Conservation (phyloP, 164 flowering plant genomes). For the Tetrastigma voinierianum region DNA sequence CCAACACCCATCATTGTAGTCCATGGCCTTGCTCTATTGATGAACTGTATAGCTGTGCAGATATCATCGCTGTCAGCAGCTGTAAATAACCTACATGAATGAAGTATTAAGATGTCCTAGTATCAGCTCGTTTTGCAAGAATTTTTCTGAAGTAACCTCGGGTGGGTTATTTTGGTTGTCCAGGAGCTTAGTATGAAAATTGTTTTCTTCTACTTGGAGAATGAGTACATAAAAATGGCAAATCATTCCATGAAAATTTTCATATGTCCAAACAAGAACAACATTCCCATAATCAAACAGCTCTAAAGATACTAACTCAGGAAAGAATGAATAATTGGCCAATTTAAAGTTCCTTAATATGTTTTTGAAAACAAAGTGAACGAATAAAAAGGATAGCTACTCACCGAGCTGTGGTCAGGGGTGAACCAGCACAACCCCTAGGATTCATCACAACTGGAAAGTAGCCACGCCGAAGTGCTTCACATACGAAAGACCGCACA, state of each 20-base stretch:
- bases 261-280: too few species aligned
- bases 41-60: slow-evolving; percentile 74
- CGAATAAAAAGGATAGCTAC: not conserved
- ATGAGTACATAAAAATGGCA: not conserved
- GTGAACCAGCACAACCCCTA: slow-evolving; percentile 93
- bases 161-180: slow-evolving; percentile 1
- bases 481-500: slow-evolving; percentile 51
- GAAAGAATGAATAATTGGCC: too few species aligned
- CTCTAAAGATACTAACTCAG: too few species aligned
- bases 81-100: slow-evolving; percentile 90
- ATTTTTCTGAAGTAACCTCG: not conserved
- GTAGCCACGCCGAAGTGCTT: slow-evolving; percentile 56
- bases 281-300: too few species aligned
- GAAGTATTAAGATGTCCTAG: slow-evolving; percentile 33
- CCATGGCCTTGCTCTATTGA: slow-evolving; percentile 82
- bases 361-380: not conserved
- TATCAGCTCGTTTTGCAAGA: slow-evolving; percentile 17
- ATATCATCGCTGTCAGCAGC: slow-evolving; percentile 99
- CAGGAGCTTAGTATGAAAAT: not conserved
- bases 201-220: not conserved
- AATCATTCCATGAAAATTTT: too few species aligned
- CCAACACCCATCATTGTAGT: slow-evolving; percentile 85
- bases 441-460: slow-evolving; percentile 96
- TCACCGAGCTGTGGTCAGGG: slow-evolving; percentile 83
- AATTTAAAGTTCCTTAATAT: too few species aligned